Evolutionary conservation across 2,329 filamentous ascomycete species (phyloP).

Genomic region (Colletotrichum viniferum): DNA sequence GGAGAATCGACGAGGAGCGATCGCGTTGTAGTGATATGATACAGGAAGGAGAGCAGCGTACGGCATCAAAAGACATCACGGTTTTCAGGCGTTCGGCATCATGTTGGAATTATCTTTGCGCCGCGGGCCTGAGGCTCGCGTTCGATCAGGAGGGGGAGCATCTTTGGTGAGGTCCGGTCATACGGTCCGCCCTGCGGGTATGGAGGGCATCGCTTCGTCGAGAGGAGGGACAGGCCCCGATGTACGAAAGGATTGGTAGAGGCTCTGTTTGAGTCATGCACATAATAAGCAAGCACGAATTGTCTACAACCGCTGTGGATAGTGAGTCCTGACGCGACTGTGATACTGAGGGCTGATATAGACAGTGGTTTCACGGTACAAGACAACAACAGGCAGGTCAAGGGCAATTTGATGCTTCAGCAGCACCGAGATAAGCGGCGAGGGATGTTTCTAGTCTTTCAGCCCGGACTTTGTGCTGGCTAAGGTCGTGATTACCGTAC

Average conservation of each 20-base stretch:
- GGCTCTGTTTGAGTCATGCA: not conserved
- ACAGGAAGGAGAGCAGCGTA: not conserved
- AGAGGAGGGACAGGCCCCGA: not conserved
- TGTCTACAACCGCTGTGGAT: not conserved
- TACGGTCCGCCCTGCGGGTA: not conserved
- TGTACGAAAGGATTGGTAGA: constrained; percentile 15
- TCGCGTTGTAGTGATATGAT: constrained; percentile 63
- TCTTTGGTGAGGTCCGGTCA: not conserved
- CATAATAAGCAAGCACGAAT: constrained; percentile 2
- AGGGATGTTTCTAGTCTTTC: too few relatives aligned
- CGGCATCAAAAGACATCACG: constrained; percentile 19
- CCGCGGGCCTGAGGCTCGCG: not conserved
- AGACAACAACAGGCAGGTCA: not conserved
- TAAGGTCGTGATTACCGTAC: not conserved
- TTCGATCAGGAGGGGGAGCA: not conserved
- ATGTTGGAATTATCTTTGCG: constrained; percentile 12
- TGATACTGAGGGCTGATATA: too few relatives aligned
- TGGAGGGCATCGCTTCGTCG: not conserved
- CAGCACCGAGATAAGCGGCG: too few relatives aligned
- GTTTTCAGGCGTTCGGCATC: constrained; percentile 20
- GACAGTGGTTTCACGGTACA: not conserved
- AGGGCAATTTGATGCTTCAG: not conserved
- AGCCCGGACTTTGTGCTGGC: not conserved
- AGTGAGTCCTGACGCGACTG: not conserved
- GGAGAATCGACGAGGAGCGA: constrained; percentile 82